phyloP scores from a whole-genome alignment of 176 grass and related monocot species.

The Triticum turgidum region DNA sequence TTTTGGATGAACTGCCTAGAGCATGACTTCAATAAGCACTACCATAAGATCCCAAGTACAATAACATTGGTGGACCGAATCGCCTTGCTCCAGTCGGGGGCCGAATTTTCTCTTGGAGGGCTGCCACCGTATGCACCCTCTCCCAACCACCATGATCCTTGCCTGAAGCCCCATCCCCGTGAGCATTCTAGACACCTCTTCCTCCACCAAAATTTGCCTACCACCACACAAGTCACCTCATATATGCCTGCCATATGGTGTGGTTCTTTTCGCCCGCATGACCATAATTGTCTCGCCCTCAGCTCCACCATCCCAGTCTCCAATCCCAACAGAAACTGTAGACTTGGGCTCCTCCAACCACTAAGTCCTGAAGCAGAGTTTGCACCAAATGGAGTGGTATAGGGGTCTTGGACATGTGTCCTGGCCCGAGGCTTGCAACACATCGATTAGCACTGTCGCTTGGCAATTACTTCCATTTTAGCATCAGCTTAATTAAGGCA shows the following conservation, averaged over 20 bases:
- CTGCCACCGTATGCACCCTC: neutral
- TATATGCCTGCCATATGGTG: neutral
- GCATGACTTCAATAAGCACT: too few relatives aligned
- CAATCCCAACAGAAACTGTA: too few relatives aligned
- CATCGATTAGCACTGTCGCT: neutral
- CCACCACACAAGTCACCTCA: neutral
- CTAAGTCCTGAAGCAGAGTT: too few relatives aligned
- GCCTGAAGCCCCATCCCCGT: neutral
- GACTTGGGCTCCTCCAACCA: too few relatives aligned
- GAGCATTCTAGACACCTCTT: neutral
- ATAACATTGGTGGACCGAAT: neutral
- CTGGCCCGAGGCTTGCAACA: neutral
- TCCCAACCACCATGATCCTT: neutral
- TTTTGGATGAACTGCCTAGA: too few relatives aligned
- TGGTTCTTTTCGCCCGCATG: too few relatives aligned
- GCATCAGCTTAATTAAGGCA: too few relatives aligned
- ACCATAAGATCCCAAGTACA: too few relatives aligned
- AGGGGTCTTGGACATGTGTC: too few relatives aligned
- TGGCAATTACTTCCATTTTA: too few relatives aligned
- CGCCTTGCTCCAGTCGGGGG: neutral
- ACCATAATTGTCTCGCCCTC: neutral
- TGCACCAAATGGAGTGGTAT: too few relatives aligned
- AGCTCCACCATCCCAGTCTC: neutral
- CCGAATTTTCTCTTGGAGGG: neutral
- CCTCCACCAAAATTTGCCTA: neutral